These are phyloP conservation scores for Sequoia sempervirens DNA, from an alignment of 75 land plant genomes.

Conservation along the genomic window DNA sequence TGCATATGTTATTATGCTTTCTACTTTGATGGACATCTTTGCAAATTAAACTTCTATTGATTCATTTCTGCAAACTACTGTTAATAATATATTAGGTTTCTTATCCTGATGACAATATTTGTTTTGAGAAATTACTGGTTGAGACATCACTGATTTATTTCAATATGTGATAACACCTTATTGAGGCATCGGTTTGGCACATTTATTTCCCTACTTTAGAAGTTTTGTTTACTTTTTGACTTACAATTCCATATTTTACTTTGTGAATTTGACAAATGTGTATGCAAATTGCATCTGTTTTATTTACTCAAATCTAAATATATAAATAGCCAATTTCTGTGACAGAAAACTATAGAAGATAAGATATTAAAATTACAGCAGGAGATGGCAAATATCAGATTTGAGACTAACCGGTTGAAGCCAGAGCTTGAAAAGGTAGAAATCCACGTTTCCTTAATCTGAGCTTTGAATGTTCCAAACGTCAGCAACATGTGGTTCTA, in stretches of 20 bases:
- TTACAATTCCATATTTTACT: background rate
- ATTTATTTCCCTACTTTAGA: background rate
- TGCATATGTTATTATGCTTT: no score
- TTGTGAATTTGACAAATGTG: background rate
- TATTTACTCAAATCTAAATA: background rate
- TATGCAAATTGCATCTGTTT: background rate
- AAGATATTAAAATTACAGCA: slow-evolving; percentile 58
- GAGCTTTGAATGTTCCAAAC: background rate
- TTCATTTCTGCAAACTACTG: background rate
- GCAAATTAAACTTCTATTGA: no score
- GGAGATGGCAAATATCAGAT: slow-evolving; percentile 55
- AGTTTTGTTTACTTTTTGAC: background rate
- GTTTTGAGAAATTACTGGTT: background rate
- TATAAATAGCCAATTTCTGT: background rate
- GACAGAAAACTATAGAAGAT: slow-evolving; percentile 82
- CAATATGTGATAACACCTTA: background rate
- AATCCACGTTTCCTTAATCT: background rate
- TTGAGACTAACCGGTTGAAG: slow-evolving; percentile 48
- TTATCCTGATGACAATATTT: background rate
- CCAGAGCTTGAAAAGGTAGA: slow-evolving; percentile 79
- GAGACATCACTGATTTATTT: background rate
- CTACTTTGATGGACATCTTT: no score
- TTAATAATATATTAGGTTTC: background rate
- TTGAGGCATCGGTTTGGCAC: background rate
- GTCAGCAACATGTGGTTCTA: background rate